Conservation (phyloP, 805 yeast species). For the Ogataea paradorogensis region DNA sequence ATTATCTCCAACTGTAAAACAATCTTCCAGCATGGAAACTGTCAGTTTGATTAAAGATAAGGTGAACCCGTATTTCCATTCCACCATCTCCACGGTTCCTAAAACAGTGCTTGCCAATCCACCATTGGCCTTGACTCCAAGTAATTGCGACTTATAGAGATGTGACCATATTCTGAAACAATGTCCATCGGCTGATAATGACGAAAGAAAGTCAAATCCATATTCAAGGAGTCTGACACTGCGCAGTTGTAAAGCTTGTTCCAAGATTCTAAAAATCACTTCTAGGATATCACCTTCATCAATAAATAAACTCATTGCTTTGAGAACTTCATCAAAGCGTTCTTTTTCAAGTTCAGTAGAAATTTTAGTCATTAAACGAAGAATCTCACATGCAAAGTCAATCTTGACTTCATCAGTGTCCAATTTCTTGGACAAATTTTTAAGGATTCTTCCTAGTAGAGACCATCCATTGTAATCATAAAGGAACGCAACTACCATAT, state of each 20-base stretch:
- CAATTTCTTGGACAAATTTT: slow-evolving; percentile 48
- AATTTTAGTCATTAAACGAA: slow-evolving; percentile 49
- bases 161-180: slow-evolving; percentile 80
- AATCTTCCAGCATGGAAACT: slow-evolving; percentile 49
- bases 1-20: slow-evolving; percentile 39
- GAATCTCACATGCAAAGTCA: slow-evolving; percentile 44
- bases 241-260: slow-evolving; percentile 60
- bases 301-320: slow-evolving; percentile 36
- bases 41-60: slow-evolving; percentile 55
- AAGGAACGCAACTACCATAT: slow-evolving; percentile 56
- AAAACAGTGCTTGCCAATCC: slow-evolving; percentile 60
- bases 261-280: slow-evolving; percentile 62
- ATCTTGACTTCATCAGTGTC: slow-evolving; percentile 39
- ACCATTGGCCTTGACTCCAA: slow-evolving; percentile 61
- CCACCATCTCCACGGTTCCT: slow-evolving; percentile 70
- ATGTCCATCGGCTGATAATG: slow-evolving; percentile 41
- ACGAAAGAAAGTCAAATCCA: slow-evolving; percentile 48
- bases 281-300: slow-evolving; percentile 41
- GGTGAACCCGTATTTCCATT: slow-evolving; percentile 65
- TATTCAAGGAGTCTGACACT: slow-evolving; percentile 43
- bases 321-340: slow-evolving; percentile 24
- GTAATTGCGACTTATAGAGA: slow-evolving; percentile 60
- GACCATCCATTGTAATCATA: slow-evolving; percentile 87
- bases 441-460: slow-evolving; percentile 71
- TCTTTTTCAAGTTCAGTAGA: slow-evolving; percentile 38